Percentiles rank a stretch among this genome's conserved stretches.
These are phyloP conservation scores for Candida hispaniensis DNA, from an alignment of 805 yeast species.

Conservation along the genomic window DNA sequence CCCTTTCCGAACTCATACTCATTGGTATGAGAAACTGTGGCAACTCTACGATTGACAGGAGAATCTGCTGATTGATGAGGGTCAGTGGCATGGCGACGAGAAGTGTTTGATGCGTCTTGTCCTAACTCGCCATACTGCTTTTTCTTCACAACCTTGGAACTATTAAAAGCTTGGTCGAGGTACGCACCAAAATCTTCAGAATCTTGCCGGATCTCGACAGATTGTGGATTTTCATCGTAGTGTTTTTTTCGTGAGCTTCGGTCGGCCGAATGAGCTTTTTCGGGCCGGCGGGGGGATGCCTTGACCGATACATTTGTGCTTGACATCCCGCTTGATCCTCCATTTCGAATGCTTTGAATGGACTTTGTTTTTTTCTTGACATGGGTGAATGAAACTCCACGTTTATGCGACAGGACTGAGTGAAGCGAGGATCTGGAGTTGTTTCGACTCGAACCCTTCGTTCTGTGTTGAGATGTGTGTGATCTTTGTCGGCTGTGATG, in stretches of 20 bases:
- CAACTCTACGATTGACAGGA: constrained; percentile 1
- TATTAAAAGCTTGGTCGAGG: constrained; percentile 14
- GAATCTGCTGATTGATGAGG: constrained; percentile 7
- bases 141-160: constrained; percentile 10
- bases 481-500: constrained; percentile 10
- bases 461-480: constrained; percentile 2
- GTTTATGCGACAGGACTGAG: constrained; percentile 23
- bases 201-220: too few relatives aligned
- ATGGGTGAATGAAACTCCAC: constrained; percentile 22
- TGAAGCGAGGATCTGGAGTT: constrained; percentile 21
- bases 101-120: constrained; percentile 1
- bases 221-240: too few relatives aligned
- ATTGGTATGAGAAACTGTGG: constrained; percentile 6
- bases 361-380: constrained; percentile 14
- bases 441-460: constrained; percentile 17
- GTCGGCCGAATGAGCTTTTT: too few relatives aligned
- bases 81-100: constrained; percentile 7
- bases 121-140: constrained; percentile 8
- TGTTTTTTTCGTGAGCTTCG: too few relatives aligned
- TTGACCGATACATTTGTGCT: too few relatives aligned
- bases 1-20: constrained; percentile 4
- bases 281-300: too few relatives aligned
- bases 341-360: too few relatives aligned
- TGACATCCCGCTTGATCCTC: too few relatives aligned
- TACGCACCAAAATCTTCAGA: constrained; percentile 8